Evolutionary conservation across 352 stramenopile genomes (phyloP), one percentile per base, ranked within the genome.

Genomic region (Nothophytophthora sp.): DNA sequence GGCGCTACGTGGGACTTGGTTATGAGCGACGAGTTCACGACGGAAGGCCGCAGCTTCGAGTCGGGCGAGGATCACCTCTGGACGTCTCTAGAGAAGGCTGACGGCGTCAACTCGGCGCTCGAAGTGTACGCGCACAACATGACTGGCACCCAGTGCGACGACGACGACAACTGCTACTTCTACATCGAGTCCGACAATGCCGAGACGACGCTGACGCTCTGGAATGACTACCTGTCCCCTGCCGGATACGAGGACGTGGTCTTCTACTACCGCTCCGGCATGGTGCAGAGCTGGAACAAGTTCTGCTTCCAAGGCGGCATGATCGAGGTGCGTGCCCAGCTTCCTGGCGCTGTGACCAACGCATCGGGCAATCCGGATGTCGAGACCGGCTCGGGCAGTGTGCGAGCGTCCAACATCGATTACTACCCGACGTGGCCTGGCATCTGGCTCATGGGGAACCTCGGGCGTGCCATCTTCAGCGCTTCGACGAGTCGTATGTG

Each of bases 401-500:
- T 69, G 8, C 50, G 50, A 16, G 45, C 52, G 7, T 36, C 43
- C 19, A 59, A 30, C n/a, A 61, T 55, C 19, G 53, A 59, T 33
- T 77, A 61, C 30, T 92, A 76, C 56, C 81, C 81, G 25, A 88
- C 80, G 42, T 99, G 96, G 96, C 96, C 96, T 0, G 95, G 95
- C 8, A 90, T 99, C 55, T 99, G 96, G 95, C 68, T 99, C 38
- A 74, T 99, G 44, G 96, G 96, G 6, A 98, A 98, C 73, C 67
- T 99, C 11, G 95, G 92, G n/a, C 68, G 96, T 30, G 92, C 95
- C 9, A 98, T 97, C n/a, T 99, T 98, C 66, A 95, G 92, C 46
- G 85, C 76, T 0, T 97, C 84, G 0, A 98, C 92, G 18, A 91
- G 91, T 40, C 89, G 94, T 47, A 92, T 98, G 57, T 99, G 96